phyloP scores from a whole-genome alignment of 805 yeast species.

The Pichia insulana region DNA sequence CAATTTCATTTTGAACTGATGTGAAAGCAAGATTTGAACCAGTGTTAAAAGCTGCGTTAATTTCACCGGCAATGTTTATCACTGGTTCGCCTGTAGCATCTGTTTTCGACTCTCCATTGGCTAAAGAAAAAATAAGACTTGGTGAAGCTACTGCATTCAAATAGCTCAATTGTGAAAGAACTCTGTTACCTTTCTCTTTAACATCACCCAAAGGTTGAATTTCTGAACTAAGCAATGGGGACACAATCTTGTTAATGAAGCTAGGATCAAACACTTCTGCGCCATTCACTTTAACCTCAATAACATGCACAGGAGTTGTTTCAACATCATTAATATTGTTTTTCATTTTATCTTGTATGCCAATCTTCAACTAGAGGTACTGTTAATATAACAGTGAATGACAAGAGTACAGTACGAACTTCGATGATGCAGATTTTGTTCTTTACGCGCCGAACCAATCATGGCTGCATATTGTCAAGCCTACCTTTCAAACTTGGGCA shows the following conservation, averaged over 20 bases:
- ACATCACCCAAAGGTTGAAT: conserved; percentile 37
- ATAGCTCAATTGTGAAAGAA: conserved; percentile 18
- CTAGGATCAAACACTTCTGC: conserved; percentile 30
- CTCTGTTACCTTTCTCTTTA: conserved; percentile 18
- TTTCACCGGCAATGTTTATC: conserved; percentile 7
- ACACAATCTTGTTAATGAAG: conserved; percentile 36
- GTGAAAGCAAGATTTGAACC: neutral
- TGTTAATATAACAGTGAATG: no score
- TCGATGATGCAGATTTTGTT: no score
- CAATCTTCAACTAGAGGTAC: no score
- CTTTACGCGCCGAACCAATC: no score
- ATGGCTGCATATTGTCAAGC: no score
- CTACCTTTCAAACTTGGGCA: conserved; percentile 1
- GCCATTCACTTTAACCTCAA: conserved; percentile 25
- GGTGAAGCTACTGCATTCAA: conserved; percentile 24
- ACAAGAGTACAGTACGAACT: no score
- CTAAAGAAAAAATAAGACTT: conserved; percentile 14
- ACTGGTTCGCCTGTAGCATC: conserved; percentile 5
- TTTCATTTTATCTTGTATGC: no score
- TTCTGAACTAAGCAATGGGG: conserved; percentile 33
- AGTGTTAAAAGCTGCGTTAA: conserved; percentile 4
- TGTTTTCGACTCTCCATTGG: neutral
- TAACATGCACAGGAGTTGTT: conserved; percentile 20
- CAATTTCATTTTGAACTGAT: conserved; percentile 5
- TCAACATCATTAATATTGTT: no score